Evolutionary conservation across 1,139 yeast genomes (phyloP), one percentile per base, ranked within the genome.

Genomic region (Taiozyma sp.): DNA sequence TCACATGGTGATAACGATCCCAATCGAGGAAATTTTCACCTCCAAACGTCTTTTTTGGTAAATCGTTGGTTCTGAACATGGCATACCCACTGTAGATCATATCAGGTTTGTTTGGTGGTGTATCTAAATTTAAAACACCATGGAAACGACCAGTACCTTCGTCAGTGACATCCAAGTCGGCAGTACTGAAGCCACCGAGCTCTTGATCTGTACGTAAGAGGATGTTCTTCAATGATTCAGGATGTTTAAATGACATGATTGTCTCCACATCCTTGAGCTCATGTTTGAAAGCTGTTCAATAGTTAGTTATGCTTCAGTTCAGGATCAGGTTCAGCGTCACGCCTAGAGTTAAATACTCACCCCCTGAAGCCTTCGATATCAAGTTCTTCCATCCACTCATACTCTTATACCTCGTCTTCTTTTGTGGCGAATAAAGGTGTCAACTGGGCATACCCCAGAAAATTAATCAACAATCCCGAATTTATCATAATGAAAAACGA

Each of bases 11-110:
- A 63, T 70, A 80, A 47, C 69, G 68, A 39, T 79, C 73, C 88
- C 88, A 83, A 63, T 85, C 85, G 86, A 86, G 80, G 61, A 68
- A 77, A 42, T 68, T 66, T 50, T 74, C 70, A 11, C 77, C 75
- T 44, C 55, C 52, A 26, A 62, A 47, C 26, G 53, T 42, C 6
- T 30, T 53, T 34, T 42, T 51, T n/a, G 59, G 53, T 57, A 77
- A 81, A 62, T 85, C 88, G 56, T 73, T 76, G 2, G 96, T 87
- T 56, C 95, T 77, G 68, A 87, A 86, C 95, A 88, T 87, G 46
- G 95, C 90, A 69, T 88, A 88, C 1, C 96, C 96, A 7, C 88
- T 79, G 47, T 86, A 74, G 19, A 83, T 77, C 41, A 86, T 78
- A 48, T 81, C 85, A 0, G 90, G 89, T 45, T 79, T 75, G 56